phyloP scores from a whole-genome alignment of 2,329 filamentous ascomycete genomes.

The Cladosporium phlei region DNA sequence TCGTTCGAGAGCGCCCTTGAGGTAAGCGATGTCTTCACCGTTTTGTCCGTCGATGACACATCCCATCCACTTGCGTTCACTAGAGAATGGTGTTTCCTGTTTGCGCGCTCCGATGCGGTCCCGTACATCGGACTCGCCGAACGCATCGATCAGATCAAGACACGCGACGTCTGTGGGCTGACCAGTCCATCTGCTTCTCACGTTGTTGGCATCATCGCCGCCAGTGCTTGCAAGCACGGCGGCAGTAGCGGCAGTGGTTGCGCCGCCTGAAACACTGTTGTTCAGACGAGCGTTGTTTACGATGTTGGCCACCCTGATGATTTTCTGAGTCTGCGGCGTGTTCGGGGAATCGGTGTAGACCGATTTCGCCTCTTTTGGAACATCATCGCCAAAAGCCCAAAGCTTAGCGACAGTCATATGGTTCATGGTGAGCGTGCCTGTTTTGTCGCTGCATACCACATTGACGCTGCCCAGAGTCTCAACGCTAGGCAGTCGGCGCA shows the following conservation, averaged over 20 bases:
- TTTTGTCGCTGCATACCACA: slow-evolving; percentile 99
- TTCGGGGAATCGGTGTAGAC: slow-evolving; percentile 53
- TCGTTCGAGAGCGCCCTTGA: slow-evolving; percentile 90
- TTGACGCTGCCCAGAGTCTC: slow-evolving; percentile 98
- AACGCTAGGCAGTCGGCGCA: slow-evolving; percentile 90
- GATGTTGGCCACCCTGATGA: slow-evolving; percentile 89
- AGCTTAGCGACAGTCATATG: slow-evolving; percentile 97
- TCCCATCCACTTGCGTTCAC: slow-evolving; percentile 98
- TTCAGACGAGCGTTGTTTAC: slow-evolving; percentile 89
- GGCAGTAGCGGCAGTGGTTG: slow-evolving; percentile 65
- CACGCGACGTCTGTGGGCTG: slow-evolving; percentile 98
- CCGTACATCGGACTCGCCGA: slow-evolving; percentile 86
- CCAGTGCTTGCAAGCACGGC: slow-evolving; percentile 83
- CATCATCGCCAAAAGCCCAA: slow-evolving; percentile 71
- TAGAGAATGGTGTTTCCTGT: slow-evolving; percentile 90
- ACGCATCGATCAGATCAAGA: slow-evolving; percentile 83
- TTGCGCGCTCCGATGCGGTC: slow-evolving; percentile 77
- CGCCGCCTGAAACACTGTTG: slow-evolving; percentile 53
- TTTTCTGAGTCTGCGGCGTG: slow-evolving; percentile 69
- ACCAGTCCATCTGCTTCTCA: slow-evolving; percentile 87
- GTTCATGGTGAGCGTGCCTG: slow-evolving; percentile 90
- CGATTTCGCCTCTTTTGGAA: slow-evolving; percentile 53
- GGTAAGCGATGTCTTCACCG: slow-evolving; percentile 79
- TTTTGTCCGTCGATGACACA: slow-evolving; percentile 64
- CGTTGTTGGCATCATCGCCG: slow-evolving; percentile 52